These are phyloP conservation scores for Cladosporium sp. DNA, from an alignment of 2,329 filamentous ascomycete species.

Conservation along the genomic window DNA sequence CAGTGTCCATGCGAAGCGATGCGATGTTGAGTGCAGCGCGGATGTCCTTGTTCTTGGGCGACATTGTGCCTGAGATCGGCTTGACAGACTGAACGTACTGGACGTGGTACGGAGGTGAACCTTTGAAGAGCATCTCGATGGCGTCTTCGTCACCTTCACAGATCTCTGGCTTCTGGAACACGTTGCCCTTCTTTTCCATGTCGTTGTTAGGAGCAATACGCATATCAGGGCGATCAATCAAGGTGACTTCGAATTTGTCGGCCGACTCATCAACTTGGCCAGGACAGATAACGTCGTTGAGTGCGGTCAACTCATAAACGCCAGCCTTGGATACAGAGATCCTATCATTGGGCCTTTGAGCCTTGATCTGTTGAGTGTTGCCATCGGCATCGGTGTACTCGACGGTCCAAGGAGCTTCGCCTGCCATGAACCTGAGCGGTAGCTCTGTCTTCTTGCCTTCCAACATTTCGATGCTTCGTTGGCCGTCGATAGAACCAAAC, in stretches of 20 bases:
- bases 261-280: constrained; percentile 72
- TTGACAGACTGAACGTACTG: constrained; percentile 76
- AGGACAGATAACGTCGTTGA: constrained; percentile 75
- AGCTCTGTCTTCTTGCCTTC: constrained; percentile 70
- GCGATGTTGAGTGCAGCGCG: constrained; percentile 72
- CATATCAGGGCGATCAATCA: constrained; percentile 76
- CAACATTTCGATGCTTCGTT: constrained; percentile 67
- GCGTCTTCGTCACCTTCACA: constrained; percentile 93
- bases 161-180: constrained; percentile 71
- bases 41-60: constrained; percentile 62
- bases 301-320: constrained; percentile 71
- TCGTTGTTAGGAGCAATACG: constrained; percentile 58
- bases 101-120: constrained; percentile 74
- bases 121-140: constrained; percentile 74
- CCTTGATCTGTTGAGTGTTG: constrained; percentile 36
- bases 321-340: constrained; percentile 43
- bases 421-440: constrained; percentile 72
- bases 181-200: constrained; percentile 48
- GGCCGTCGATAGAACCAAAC: constrained; percentile 82
- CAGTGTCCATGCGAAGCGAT: constrained; percentile 79
- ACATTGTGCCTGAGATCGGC: constrained; percentile 59
- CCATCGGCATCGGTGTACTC: constrained; percentile 54
- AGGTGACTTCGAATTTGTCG: constrained; percentile 72
- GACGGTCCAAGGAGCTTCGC: constrained; percentile 78
- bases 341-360: constrained; percentile 30